Conservation (phyloP, 768 basidiomycete species). For the Kwoniella dejecticola region DNA sequence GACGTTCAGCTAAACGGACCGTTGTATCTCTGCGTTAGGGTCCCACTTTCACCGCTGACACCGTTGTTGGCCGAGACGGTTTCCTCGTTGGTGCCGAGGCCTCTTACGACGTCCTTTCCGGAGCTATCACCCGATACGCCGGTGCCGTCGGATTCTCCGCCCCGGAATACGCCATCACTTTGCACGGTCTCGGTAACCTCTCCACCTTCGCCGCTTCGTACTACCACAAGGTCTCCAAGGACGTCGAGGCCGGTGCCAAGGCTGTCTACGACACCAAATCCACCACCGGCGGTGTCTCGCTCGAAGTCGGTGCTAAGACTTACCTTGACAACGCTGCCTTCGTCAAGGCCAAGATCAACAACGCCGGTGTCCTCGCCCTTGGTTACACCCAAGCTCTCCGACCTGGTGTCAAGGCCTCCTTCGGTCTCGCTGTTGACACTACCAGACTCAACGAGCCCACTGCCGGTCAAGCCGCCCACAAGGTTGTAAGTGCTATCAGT, state of each 20-base stretch:
- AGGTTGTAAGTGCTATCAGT: constrained; percentile 52
- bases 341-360: constrained; percentile 99
- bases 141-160: constrained; percentile 92
- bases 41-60: constrained; percentile 94
- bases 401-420: constrained; percentile 61
- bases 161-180: constrained; percentile 81
- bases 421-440: constrained; percentile 94
- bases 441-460: constrained; percentile 76
- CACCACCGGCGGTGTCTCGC: constrained; percentile 77
- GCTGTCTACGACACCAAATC: constrained; percentile 94
- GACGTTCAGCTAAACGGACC: background rate
- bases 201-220: constrained; percentile 92
- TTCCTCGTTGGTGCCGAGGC: constrained; percentile 96
- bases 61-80: constrained; percentile 92
- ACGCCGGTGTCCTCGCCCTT: constrained; percentile 83
- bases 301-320: constrained; percentile 96
- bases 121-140: constrained; percentile 87
- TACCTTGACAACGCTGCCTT: constrained; percentile 84
- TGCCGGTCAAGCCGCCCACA: constrained; percentile 55
- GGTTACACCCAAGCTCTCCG: constrained; percentile 83
- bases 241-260: constrained; percentile 57
- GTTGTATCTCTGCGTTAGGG: constrained; percentile 62
- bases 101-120: constrained; percentile 93
- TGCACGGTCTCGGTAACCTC: constrained; percentile 93
- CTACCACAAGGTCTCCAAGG: constrained; percentile 70